Evolutionary conservation across 2,329 filamentous ascomycete genomes (phyloP).

Genomic region (Ascochyta rabiei): DNA sequence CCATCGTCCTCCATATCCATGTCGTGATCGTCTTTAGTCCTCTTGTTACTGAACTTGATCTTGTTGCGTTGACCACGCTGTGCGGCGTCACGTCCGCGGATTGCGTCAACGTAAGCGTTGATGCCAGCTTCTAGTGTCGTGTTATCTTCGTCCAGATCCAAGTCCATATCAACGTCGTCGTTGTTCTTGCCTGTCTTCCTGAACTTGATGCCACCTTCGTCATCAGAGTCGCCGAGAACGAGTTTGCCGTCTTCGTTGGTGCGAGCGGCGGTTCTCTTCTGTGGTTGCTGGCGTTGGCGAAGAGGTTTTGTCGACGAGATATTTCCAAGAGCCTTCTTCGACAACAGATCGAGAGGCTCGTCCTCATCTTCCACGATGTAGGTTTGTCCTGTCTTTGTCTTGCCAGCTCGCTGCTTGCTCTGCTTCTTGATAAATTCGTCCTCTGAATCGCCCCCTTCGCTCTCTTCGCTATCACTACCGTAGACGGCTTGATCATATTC

Average conservation of each 20-base stretch:
- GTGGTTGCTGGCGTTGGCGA: constrained; percentile 62
- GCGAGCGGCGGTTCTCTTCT: constrained; percentile 51
- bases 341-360: constrained; percentile 92
- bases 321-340: constrained; percentile 84
- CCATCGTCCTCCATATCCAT: constrained; percentile 56
- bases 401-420: constrained; percentile 37
- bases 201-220: constrained; percentile 43
- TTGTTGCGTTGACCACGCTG: constrained; percentile 64
- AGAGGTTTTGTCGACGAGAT: constrained; percentile 89
- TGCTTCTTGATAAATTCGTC: constrained; percentile 45
- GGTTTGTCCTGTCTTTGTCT: constrained; percentile 61
- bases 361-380: constrained; percentile 96
- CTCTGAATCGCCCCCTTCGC: constrained; percentile 56
- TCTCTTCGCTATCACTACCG: constrained; percentile 65
- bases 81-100: constrained; percentile 64
- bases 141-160: constrained; percentile 58
- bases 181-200: constrained; percentile 47
- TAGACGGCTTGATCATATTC: constrained; percentile 97
- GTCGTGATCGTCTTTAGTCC: constrained; percentile 51
- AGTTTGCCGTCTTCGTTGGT: constrained; percentile 79
- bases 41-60: constrained; percentile 64
- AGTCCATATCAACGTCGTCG: constrained; percentile 65
- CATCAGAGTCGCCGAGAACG: constrained; percentile 66
- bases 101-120: constrained; percentile 67
- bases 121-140: constrained; percentile 57